Percentiles rank a stretch among this genome's conserved stretches.
phyloP scores from a whole-genome alignment of 805 yeast species.

The Nakazawaea laoshanensis region DNA sequence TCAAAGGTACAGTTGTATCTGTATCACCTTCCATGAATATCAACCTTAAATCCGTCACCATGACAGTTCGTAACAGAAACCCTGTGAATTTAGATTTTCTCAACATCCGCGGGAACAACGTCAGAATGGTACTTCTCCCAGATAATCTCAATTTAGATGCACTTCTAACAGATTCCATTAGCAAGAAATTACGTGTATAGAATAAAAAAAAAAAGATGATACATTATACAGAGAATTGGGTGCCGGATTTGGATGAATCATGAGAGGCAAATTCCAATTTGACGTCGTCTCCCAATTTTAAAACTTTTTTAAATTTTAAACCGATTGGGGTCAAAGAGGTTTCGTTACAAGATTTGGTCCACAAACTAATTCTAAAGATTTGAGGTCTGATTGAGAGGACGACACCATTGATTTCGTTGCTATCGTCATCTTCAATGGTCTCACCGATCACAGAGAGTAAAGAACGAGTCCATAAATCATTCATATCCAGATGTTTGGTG shows the following conservation, averaged over 20 bases:
- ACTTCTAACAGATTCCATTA: conserved; percentile 40
- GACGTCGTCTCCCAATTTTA: conserved; percentile 67
- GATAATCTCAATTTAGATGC: conserved; percentile 74
- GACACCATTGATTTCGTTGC: conserved; percentile 86
- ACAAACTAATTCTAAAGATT: conserved; percentile 77
- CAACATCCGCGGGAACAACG: conserved; percentile 83
- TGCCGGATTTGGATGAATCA: conserved; percentile 30
- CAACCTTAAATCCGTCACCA: conserved; percentile 68
- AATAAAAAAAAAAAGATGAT: not conserved
- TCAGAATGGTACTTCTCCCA: conserved; percentile 76
- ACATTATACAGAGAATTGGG: conserved; percentile 7
- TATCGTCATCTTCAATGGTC: conserved; percentile 73
- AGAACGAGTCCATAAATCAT: conserved; percentile 88
- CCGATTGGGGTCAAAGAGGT: conserved; percentile 66
- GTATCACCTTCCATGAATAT: conserved; percentile 92
- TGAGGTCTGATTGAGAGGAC: conserved; percentile 82
- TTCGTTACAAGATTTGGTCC: conserved; percentile 81
- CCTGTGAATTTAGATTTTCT: conserved; percentile 68
- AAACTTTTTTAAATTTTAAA: conserved; percentile 76
- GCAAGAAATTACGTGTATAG: not conserved
- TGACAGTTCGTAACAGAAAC: conserved; percentile 64
- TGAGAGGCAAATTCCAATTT: conserved; percentile 75
- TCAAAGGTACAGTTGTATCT: conserved; percentile 75
- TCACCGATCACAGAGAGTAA: conserved; percentile 90
- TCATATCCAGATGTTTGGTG: conserved; percentile 41